These are phyloP conservation scores for Bruguiera gymnorhiza DNA, from an alignment of 345 rosid genomes.

Conservation along the genomic window DNA sequence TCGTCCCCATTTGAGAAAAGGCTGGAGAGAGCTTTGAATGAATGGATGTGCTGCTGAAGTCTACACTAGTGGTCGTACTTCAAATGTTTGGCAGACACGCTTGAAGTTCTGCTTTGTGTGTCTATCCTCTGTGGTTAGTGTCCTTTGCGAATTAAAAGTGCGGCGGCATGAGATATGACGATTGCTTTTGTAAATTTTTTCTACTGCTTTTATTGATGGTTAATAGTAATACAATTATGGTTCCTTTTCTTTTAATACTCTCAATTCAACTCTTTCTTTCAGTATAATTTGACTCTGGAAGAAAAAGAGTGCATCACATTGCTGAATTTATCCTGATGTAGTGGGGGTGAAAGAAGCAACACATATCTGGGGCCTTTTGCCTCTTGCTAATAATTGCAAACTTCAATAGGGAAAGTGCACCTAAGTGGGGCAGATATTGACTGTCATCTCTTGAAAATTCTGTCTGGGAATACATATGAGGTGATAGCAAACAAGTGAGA, in stretches of 20 bases:
- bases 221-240: constrained; percentile 1
- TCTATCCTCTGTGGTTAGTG: not conserved
- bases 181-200: constrained; percentile 16
- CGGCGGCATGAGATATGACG: not conserved
- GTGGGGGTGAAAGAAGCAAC: too few relatives aligned
- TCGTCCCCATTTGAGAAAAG: constrained; percentile 92
- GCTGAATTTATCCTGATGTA: too few relatives aligned
- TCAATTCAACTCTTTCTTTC: too few relatives aligned
- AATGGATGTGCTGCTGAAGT: constrained; percentile 25
- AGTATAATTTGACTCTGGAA: too few relatives aligned
- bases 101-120: not conserved
- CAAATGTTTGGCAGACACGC: not conserved
- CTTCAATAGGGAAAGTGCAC: too few relatives aligned
- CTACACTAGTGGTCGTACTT: not conserved
- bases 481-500: too few relatives aligned
- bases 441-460: too few relatives aligned
- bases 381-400: too few relatives aligned
- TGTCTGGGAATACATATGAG: too few relatives aligned
- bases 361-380: too few relatives aligned
- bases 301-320: too few relatives aligned
- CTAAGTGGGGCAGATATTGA: too few relatives aligned
- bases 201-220: not conserved
- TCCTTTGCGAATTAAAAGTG: constrained; percentile 5
- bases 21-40: constrained; percentile 80
- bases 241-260: not conserved